Base-by-base conservation (phyloP, 345 rosid species). In the Gossypium rotundifolium region DNA sequence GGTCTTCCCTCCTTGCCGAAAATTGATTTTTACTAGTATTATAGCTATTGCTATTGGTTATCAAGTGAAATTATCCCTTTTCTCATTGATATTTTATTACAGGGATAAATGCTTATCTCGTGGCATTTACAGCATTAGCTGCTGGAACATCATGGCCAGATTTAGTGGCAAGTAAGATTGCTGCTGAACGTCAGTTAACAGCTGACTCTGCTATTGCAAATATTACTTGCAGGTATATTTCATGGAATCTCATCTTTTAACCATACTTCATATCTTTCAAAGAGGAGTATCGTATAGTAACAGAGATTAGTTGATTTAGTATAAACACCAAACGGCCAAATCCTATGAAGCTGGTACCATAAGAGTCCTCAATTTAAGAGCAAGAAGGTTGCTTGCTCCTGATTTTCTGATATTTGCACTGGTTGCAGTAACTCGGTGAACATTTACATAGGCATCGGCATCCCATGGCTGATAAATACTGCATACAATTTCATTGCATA, bases 161-260 rank as follows among this genome's bases (percentile, higher is more conserved):
- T 78, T 82, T 94, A 72, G 97, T 94, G 75, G 97, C 97, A 11
- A 92, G 98, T 79, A 94, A 92, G 89, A 94, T 94, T 68, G 98
- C 98, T 14, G 97, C 93, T 59, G 97, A 94, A 71, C 88, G 98
- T 66, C 97, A 94, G 81, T 72, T 81, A 33, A 92, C 97, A 1
- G 98, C 98, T 54, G 98, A 94, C 78, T 94, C 98, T 58, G 97
- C 98, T 65, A 92, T 94, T 69, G 97, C 98, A 42, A 94, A 94
- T 86, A 94, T 94, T 83, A 94, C 89, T 78, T 92, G 98, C 97
- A 91, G 98, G 97, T 93, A 77, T 57, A 62, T 42, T 66, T 53
- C 74, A 33, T 51, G 7, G 27, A 49, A 63, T 64, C 49, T 67
- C 40, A 0, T 68, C 14, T 49, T 25, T 68, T 68, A 48, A 27